These are phyloP conservation scores for Eucalyptus pauciflora DNA, from an alignment of 345 rosid genomes.

Conservation along the genomic window DNA sequence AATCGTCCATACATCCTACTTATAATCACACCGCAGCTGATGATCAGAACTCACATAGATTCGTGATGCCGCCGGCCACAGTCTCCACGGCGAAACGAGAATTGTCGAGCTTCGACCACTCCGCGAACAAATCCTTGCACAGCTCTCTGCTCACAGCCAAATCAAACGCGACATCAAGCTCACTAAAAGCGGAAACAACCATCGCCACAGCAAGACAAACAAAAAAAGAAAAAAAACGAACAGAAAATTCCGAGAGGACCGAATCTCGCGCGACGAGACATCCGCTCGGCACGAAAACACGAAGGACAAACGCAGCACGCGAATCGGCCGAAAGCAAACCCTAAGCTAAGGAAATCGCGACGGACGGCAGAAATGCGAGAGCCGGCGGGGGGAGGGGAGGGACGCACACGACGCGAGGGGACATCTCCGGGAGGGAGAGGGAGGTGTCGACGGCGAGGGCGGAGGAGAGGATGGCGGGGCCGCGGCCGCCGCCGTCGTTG, in stretches of 20 bases:
- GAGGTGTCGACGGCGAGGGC: neutral
- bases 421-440: neutral
- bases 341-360: neutral
- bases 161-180: neutral
- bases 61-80: constrained; percentile 93
- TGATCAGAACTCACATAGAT: constrained; percentile 49
- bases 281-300: neutral
- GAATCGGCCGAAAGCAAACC: neutral
- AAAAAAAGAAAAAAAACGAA: neutral
- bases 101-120: constrained; percentile 62
- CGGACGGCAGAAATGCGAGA: neutral
- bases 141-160: constrained; percentile 31
- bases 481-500: neutral
- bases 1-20: neutral
- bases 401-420: neutral
- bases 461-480: neutral
- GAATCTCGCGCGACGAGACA: neutral
- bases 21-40: neutral
- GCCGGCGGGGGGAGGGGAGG: neutral
- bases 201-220: neutral
- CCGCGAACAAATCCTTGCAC: constrained; percentile 77
- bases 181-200: neutral
- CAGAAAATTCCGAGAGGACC: neutral
- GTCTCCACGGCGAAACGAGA: constrained; percentile 59
- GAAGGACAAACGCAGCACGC: neutral